Evolutionary conservation across 1,284 basidiomycete genomes (phyloP).

Genomic region (Ganoderma lucidum): DNA sequence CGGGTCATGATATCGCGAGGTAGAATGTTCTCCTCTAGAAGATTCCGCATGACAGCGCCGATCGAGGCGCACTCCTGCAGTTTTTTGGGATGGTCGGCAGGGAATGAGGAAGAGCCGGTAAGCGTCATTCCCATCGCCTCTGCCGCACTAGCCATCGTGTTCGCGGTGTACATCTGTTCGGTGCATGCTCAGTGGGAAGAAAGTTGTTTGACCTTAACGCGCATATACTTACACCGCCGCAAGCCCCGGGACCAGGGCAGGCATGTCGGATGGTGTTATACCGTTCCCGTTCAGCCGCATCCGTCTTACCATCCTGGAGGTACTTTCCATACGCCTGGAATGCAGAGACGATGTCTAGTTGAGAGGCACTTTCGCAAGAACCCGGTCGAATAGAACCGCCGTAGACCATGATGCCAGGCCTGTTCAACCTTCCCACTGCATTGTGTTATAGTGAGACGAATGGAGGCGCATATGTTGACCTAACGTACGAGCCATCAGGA

Average conservation of each 20-base stretch:
- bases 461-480: constrained; percentile 31
- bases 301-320: constrained; percentile 87
- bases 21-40: constrained; percentile 92
- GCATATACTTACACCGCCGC: constrained; percentile 82
- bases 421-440: constrained; percentile 89
- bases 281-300: constrained; percentile 81
- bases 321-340: constrained; percentile 97
- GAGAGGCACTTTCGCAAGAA: constrained; percentile 80
- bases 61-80: constrained; percentile 83
- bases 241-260: constrained; percentile 95
- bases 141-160: constrained; percentile 94
- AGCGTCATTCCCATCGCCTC: constrained; percentile 96
- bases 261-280: constrained; percentile 90
- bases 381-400: constrained; percentile 95
- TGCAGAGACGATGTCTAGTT: constrained; percentile 93
- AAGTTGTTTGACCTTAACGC: constrained; percentile 36
- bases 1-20: constrained; percentile 97
- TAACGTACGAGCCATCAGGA: constrained; percentile 88
- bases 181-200: constrained; percentile 15
- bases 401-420: constrained; percentile 96
- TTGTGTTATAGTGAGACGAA: constrained; percentile 1
- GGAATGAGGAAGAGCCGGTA: constrained; percentile 95
- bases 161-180: constrained; percentile 91
- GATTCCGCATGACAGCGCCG: constrained; percentile 83
- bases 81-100: constrained; percentile 92